A percentile compares a stretch with the other conserved stretches of the same genome.
Evolutionary conservation across 257 asterid species (phyloP).

Genomic region (Ilex aquifolium): DNA sequence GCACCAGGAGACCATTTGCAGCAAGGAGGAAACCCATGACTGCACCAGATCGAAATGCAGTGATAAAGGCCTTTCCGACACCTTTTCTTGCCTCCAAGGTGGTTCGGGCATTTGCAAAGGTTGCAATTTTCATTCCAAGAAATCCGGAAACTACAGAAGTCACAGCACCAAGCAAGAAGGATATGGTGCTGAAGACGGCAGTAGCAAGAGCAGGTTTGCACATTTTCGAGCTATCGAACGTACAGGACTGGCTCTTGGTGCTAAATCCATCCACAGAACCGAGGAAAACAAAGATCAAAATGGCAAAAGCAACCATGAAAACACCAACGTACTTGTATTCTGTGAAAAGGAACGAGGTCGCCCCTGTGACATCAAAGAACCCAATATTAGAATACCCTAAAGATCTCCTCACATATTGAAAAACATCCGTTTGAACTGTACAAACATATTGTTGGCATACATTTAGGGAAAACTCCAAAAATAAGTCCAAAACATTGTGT

Average conservation of each 20-base stretch:
- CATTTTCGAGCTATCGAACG: constrained; percentile 43
- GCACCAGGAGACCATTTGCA: constrained; percentile 75
- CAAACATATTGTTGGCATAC: too few species aligned
- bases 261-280: constrained; percentile 86
- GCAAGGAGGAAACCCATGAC: constrained; percentile 96
- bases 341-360: constrained; percentile 75
- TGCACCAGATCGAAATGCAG: constrained; percentile 84
- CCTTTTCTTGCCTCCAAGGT: constrained; percentile 89
- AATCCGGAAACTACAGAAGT: constrained; percentile 84
- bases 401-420: too few species aligned
- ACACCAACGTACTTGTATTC: constrained; percentile 69
- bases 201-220: constrained; percentile 88
- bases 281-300: constrained; percentile 65
- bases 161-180: constrained; percentile 73
- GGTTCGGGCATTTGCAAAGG: constrained; percentile 84
- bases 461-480: too few species aligned
- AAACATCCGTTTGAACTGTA: too few species aligned
- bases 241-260: constrained; percentile 49
- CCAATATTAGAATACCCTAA: not conserved
- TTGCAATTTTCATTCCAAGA: constrained; percentile 90
- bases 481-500: too few species aligned
- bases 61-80: constrained; percentile 77
- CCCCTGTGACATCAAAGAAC: constrained; percentile 39
- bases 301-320: constrained; percentile 78
- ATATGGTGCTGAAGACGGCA: constrained; percentile 61